Base-by-base conservation (phyloP, 345 rosid genomes). In the Streptanthus diversifolius region DNA sequence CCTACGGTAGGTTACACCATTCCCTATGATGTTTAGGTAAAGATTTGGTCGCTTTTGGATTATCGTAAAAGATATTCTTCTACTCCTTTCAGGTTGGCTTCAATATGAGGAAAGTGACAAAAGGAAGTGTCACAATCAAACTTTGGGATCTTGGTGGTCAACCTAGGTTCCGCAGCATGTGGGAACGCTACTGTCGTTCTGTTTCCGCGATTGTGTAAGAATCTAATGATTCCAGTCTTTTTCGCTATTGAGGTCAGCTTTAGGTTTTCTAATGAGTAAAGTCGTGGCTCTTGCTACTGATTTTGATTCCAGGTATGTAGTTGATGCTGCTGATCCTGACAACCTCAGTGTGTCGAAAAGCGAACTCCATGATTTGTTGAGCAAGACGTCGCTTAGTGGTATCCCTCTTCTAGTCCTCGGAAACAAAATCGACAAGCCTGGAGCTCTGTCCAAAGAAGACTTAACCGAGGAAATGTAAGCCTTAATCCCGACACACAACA, bases 61-160 rank as follows among this genome's bases (percentile, higher is more conserved):
- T 3, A 0, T 24, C 2, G 2, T 59, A 1, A 47, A 56, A 11
- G 1, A n/a, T 36, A 33, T 53, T 59, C 8, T 40, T 8, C 24
- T 35, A 51, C 74, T 33, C 47, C 40, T 52, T 65, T 64, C 80
- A 91, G 96, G 98, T 90, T 22, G 98, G 98, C 17, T 92, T 92
- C 75, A 92, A 90, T 82, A 88, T 90, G 98, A 92, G 86, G 84
- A 92, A 92, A 81, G 98, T 92, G 71, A 90, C 95, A 48, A 92
- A 92, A 82, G 98, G 96, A 76, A 92, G 87, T 63, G 98, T 92
- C 57, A 90, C 96, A 7, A 92, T 92, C 65, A 92, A 90, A 79
- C 79, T 92, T 75, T 92, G 98, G 96, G 98, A 91, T 83, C 96
- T 87, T 29, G 97, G 97, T 68, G 98, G 98, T 82, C 89, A 90